phyloP scores from a whole-genome alignment of 441 rosid species.

The Pelargonium australe region DNA sequence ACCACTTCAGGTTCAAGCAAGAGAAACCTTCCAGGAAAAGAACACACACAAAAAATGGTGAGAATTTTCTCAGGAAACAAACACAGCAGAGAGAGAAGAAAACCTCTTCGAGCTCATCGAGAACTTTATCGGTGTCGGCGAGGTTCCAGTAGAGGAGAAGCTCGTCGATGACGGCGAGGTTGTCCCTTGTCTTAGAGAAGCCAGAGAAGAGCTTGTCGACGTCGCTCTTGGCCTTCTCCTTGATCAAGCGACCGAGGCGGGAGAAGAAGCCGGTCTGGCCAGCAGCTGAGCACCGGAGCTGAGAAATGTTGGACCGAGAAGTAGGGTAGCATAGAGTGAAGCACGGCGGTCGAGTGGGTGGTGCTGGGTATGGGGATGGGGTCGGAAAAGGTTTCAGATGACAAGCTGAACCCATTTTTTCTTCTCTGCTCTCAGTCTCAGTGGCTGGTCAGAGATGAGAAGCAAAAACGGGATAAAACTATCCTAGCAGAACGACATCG shows the following conservation, averaged over 20 bases:
- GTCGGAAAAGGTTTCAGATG: background rate
- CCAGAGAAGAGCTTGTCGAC: constrained; percentile 85
- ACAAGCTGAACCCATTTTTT: background rate
- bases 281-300: constrained; percentile 49
- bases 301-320: constrained; percentile 15
- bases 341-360: background rate
- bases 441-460: background rate
- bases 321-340: constrained; percentile 11
- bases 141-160: constrained; percentile 93
- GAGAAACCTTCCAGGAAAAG: background rate
- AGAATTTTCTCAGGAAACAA: background rate
- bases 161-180: constrained; percentile 84
- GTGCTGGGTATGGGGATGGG: background rate
- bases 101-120: constrained; percentile 93
- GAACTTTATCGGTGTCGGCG: constrained; percentile 83
- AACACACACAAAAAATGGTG: background rate
- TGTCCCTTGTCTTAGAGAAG: constrained; percentile 84
- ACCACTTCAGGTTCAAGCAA: no score
- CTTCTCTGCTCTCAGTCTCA: background rate
- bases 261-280: constrained; percentile 86
- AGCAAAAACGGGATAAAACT: background rate
- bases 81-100: background rate
- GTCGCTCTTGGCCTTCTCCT: constrained; percentile 89
- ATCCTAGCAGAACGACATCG: background rate
- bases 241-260: constrained; percentile 73